These are phyloP conservation scores for Ceriops tagal DNA, from an alignment of 345 rosid genomes.

Conservation along the genomic window DNA sequence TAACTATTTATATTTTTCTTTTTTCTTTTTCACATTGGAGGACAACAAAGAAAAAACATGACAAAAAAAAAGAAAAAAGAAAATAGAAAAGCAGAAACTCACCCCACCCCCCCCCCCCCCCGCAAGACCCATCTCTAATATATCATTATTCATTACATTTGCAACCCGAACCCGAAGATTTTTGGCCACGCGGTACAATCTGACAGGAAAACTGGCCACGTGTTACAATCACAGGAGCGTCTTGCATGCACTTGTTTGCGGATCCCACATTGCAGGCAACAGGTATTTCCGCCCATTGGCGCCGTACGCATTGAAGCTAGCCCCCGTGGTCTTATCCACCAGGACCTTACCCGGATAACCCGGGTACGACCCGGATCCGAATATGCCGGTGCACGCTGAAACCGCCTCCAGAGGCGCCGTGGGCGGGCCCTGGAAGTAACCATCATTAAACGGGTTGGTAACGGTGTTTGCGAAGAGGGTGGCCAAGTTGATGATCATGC, in stretches of 20 bases:
- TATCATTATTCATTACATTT: slow-evolving; percentile 1
- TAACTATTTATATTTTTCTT: no score
- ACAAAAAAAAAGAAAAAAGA: no score
- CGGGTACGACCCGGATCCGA: slow-evolving; percentile 87
- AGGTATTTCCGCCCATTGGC: slow-evolving; percentile 64
- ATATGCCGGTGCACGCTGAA: slow-evolving; percentile 67
- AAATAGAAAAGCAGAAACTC: no score
- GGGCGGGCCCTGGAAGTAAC: slow-evolving; percentile 72
- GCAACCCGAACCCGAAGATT: neutral
- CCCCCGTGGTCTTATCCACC: slow-evolving; percentile 65
- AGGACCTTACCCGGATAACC: slow-evolving; percentile 73
- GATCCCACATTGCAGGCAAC: slow-evolving; percentile 96
- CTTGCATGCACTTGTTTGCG: slow-evolving; percentile 54
- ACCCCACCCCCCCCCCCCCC: no score
- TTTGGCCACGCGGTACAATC: neutral
- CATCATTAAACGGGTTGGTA: slow-evolving; percentile 69
- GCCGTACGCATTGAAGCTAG: slow-evolving; percentile 79
- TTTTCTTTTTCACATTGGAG: no score
- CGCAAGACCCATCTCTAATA: no score
- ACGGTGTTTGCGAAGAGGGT: slow-evolving; percentile 75
- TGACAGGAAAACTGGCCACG: neutral
- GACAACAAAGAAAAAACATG: no score
- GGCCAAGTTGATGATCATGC: slow-evolving; percentile 84
- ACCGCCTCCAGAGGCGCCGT: slow-evolving; percentile 78
- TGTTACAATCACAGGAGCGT: slow-evolving; percentile 11